Conservation (phyloP, 345 rosid genomes). For the Ceriops decandra region DNA sequence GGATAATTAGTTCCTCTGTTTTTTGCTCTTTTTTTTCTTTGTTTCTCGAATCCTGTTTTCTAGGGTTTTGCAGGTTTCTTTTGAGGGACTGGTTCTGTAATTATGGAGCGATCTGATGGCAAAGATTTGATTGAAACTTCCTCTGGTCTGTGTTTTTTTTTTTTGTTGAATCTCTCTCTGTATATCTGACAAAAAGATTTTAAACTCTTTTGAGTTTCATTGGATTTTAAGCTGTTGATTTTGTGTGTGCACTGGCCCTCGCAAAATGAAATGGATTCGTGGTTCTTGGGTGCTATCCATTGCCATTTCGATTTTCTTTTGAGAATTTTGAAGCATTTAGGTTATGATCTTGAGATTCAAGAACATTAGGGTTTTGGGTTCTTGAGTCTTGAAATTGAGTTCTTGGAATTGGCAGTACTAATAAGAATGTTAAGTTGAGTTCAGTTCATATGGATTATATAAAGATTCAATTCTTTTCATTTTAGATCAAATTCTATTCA, state of each 20-base stretch:
- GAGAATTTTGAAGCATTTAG: neutral
- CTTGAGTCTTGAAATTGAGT: neutral
- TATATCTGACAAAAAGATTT: neutral
- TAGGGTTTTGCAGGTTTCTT: neutral
- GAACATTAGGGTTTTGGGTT: neutral
- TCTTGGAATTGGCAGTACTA: too few relatives aligned
- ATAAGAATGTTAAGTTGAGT: too few relatives aligned
- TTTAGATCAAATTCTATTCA: too few relatives aligned
- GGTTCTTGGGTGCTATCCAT: neutral
- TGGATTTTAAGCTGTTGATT: too few relatives aligned
- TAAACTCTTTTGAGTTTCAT: neutral
- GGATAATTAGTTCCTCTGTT: too few relatives aligned
- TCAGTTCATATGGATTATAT: too few relatives aligned
- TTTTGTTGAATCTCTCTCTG: neutral
- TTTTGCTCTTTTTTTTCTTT: neutral
- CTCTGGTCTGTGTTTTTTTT: neutral
- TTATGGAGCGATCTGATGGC: constrained; percentile 23
- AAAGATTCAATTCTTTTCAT: too few relatives aligned
- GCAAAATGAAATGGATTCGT: too few relatives aligned
- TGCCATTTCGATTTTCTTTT: neutral
- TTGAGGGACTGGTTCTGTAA: constrained; percentile 1
- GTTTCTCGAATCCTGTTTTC: neutral
- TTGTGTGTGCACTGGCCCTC: too few relatives aligned
- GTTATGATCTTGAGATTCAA: neutral
- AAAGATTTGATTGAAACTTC: constrained; percentile 17